Base-by-base conservation (phyloP, 164 flowering plant genomes). In the Aristolochia fimbriata region DNA sequence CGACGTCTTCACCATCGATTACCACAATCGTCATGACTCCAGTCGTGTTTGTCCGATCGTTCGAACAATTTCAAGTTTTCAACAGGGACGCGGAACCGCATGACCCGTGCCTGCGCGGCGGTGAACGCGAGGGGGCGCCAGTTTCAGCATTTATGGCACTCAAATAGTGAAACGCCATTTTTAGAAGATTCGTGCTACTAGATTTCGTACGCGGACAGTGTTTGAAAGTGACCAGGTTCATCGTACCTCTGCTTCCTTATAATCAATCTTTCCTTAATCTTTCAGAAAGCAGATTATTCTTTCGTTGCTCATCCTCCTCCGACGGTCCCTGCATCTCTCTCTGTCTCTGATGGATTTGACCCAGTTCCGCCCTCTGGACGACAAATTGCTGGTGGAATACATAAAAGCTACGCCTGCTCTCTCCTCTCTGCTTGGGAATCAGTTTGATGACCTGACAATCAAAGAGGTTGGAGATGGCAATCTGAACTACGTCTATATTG, bases 381-480 rank as follows among this genome's bases (percentile, higher is more conserved):
- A 87, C 73, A 81, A 77, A 59, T 71, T 79, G n/a, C 65, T 88
- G 57, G 21, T 79, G 9, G 95, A 87, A 22, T 91, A 87, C 81
- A 80, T 88, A 14, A 79, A 82, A 61, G 72, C 83, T 22, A 78
- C 85, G 9, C 96, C 96, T 3, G 54, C 82, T 47, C 76, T 91
- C 11, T 65, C 68, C n/a, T 76, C 81, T 6, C 74, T 71, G 76
- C 76, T 91, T 6, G 92, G 84, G 0, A 51, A 24, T 10, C 55
- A 77, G 25, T 61, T 77, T 58, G 94, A 81, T 20, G 52, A 46
- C 17, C 52, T 93, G 64, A 52, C 63, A n/a, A 73, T 92, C 65
- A 82, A 79, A 70, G 98, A 93, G 72, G 90, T 93, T 22, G 97
- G 98, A 20, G 98, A 93, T 61, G 98, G 97, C 16, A 85, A 85